phyloP scores from a whole-genome alignment of 768 basidiomycete species.

The Russula vinacea region DNA sequence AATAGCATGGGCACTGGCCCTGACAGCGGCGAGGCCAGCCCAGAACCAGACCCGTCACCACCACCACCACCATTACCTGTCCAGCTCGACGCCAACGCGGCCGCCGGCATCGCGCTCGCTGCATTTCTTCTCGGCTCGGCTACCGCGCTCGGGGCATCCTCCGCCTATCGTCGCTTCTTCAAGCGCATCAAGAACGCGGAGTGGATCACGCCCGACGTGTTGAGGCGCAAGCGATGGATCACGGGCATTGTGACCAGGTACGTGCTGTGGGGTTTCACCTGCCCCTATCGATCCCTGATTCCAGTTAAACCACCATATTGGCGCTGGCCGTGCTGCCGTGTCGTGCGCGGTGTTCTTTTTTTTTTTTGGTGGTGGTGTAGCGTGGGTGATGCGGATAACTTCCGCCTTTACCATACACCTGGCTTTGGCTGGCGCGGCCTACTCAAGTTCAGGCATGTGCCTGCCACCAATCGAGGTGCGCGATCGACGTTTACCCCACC shows the following conservation, averaged over 20 bases:
- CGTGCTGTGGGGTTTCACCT: slow-evolving; percentile 19
- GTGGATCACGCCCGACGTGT: slow-evolving; percentile 63
- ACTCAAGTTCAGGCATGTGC: slow-evolving; percentile 63
- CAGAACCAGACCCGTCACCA: too few species aligned
- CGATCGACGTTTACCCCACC: neutral
- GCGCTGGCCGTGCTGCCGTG: neutral
- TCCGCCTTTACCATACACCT: slow-evolving; percentile 84
- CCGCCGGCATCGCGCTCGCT: slow-evolving; percentile 25
- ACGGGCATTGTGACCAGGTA: slow-evolving; percentile 81
- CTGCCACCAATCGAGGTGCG: slow-evolving; percentile 55
- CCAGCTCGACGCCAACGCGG: neutral
- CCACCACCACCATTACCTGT: too few species aligned
- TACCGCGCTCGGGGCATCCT: slow-evolving; percentile 40
- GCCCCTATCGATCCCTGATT: neutral
- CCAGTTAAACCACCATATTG: neutral
- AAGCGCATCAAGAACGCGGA: slow-evolving; percentile 61
- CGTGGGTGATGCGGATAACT: slow-evolving; percentile 86
- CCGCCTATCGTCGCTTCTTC: slow-evolving; percentile 47
- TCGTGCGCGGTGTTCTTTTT: too few species aligned
- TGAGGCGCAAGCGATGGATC: slow-evolving; percentile 62
- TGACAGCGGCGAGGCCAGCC: neutral
- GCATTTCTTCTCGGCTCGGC: slow-evolving; percentile 37
- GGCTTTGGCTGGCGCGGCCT: slow-evolving; percentile 72
- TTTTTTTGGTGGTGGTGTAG: slow-evolving; percentile 38
- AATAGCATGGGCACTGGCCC: neutral